A percentile compares a stretch with the other conserved stretches of the same genome.
These are phyloP conservation scores for Annulohypoxylon bovei DNA, from an alignment of 495 filamentous ascomycete genomes.

Conservation along the genomic window DNA sequence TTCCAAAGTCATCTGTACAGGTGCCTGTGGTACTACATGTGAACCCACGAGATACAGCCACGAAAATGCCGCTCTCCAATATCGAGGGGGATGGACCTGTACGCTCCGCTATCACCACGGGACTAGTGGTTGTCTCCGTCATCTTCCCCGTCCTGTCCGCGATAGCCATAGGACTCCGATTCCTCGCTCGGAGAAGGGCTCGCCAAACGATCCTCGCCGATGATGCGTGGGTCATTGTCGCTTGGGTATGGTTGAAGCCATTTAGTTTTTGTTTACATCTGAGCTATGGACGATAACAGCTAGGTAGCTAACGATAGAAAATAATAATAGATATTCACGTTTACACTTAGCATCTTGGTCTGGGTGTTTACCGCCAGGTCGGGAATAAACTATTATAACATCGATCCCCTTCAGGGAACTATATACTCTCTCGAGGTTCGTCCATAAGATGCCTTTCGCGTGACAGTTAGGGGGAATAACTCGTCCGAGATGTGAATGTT, in stretches of 20 bases:
- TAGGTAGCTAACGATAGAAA: not conserved
- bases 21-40: not conserved
- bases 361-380: conserved; percentile 3
- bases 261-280: not conserved
- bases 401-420: not conserved
- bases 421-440: no score
- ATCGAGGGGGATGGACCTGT: not conserved
- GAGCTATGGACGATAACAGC: no score
- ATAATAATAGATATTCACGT: not conserved
- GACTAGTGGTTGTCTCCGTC: not conserved
- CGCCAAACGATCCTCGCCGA: not conserved
- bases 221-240: not conserved
- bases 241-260: not conserved
- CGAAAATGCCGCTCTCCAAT: not conserved
- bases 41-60: not conserved
- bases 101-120: not conserved
- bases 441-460: no score
- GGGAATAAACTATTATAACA: conserved; percentile 4
- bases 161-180: not conserved
- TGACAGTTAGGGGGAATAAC: no score
- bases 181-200: not conserved
- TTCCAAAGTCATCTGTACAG: not conserved
- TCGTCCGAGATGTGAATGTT: no score
- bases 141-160: conserved; percentile 3
- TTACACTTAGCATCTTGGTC: not conserved